Base-by-base conservation (phyloP, 2,329 filamentous ascomycete species). In the Diaporthe velutina region DNA sequence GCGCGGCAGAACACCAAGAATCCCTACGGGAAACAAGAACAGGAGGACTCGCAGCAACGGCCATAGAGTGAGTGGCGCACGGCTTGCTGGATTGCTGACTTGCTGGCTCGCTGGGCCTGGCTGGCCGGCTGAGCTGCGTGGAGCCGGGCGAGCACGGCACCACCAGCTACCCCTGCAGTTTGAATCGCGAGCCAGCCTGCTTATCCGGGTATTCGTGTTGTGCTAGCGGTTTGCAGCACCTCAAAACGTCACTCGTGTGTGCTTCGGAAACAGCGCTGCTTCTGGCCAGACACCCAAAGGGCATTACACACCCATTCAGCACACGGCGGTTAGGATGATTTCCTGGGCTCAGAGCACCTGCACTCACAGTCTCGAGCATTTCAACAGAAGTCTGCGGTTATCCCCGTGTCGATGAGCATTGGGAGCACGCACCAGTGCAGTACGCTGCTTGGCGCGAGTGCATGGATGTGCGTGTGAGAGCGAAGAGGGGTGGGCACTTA, bases 401-500 rank as follows among this genome's bases (percentile, higher is more conserved):
- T 52, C 52, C 64, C 40, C 61, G 45, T 67, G 64, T 67, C 45
- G 30, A 38, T 19, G 30, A 8, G 8, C 28, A 57, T 30, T 70
- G 50, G 55, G 72, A 40, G 50, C 45, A 38, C 30, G 64, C 64
- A 67, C 30, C 28, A 42, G 70, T 48, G 33, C 57, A 13, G 58
- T 67, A 25, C 60, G n/a, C 35, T 58, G 58, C 70, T 58, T 33
- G 64, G 52, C 60, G 55, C 13, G 58, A 64, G 58, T 28, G 58
- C 38, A 13, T 15, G 38, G 25, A 33, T 64, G 42, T 61, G 40
- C 48, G 54, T 73, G 35, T 58, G 71, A 52, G 55, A 71, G 73
- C 64, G 76, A 76, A n/a, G 19, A 73, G 68, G 57, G 72, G 75
- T 61, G 48, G 55, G 61, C 58, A 71, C 55, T 76, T 71, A 67